A percentile compares a stretch with the other conserved stretches of the same genome.
Conservation (phyloP, 495 filamentous ascomycete species). For the Eremomyces bilateralis region DNA sequence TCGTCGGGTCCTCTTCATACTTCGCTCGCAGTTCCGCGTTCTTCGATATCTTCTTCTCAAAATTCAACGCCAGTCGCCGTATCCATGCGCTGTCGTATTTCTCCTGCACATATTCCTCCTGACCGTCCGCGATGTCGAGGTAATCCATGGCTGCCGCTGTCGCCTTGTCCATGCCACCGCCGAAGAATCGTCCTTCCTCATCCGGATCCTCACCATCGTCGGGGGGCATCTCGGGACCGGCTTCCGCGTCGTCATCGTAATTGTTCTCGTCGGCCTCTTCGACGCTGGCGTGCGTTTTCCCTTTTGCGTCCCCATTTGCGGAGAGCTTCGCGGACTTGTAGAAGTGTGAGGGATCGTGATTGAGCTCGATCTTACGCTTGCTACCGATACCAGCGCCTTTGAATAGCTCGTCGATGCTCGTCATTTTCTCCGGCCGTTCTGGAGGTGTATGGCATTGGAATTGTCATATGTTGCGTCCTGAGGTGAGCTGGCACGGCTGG, state of each 20-base stretch:
- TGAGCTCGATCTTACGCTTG: constrained; percentile 22
- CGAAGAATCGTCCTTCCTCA: constrained; percentile 88
- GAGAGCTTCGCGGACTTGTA: constrained; percentile 74
- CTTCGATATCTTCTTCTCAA: constrained; percentile 77
- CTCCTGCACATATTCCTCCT: constrained; percentile 34
- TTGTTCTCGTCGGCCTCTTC: constrained; percentile 29
- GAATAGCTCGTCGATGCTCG: constrained; percentile 23
- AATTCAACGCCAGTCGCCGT: constrained; percentile 55
- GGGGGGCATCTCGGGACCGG: constrained; percentile 47
- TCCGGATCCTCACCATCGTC: constrained; percentile 42
- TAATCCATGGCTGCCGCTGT: constrained; percentile 80
- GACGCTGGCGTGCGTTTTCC: constrained; percentile 36
- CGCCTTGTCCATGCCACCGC: constrained; percentile 62
- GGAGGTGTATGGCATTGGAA: too few species aligned
- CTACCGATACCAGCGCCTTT: constrained; percentile 13
- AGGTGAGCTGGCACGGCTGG: too few species aligned
- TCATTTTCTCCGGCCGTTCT: constrained; percentile 17
- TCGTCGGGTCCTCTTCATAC: constrained; percentile 63
- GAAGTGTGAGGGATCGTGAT: constrained; percentile 23
- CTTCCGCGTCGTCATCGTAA: constrained; percentile 39
- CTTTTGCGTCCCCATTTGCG: constrained; percentile 36
- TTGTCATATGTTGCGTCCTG: too few species aligned
- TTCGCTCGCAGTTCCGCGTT: constrained; percentile 86
- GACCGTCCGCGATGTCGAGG: constrained; percentile 47
- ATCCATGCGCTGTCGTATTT: constrained; percentile 74